Evolutionary conservation across 164 flowering plant species (phyloP), one percentile per base, ranked within the genome.

Genomic region (Piper longum): DNA sequence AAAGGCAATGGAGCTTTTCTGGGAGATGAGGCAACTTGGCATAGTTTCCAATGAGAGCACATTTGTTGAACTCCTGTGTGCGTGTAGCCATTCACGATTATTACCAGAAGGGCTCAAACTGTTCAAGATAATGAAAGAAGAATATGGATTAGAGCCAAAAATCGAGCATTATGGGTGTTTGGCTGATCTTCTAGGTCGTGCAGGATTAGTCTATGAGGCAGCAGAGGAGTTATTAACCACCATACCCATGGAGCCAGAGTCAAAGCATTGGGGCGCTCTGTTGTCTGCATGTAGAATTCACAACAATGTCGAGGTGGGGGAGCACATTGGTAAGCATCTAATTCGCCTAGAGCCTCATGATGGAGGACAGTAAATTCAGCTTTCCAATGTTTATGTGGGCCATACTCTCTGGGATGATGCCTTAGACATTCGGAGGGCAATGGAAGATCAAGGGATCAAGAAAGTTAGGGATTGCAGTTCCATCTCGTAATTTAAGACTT

Each of bases 131-230:
- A 81, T 79, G 75, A 51, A 19, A 8, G 60, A 54, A 40, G 70
- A 71, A 4, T 72, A 74, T 62, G 62, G 70, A 16, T 57, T 81
- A 42, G 69, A 77, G 48, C 83, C 81, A 40, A 66, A 67, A 54
- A 69, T 72, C n/a, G 81, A 81, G 62, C 82, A 79, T 55, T 79
- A 79, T 65, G 79, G 79, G 7, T 81, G 84, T 45, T 64, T 81
- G 39, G 74, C 79, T 17, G 82, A 81, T 67, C 69, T 80, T 62
- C 74, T 80, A 48, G 77, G 81, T 14, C 82, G 82, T 19, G 70
- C 70, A 3, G 84, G 84, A 41, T 62, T 65, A 9, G 56, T 75
- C 42, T 70, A 71, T 43, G 84, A 80, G 64, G 84, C 84, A 18
- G 84, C 84, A 18, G 76, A 67, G 62, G 45, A 68, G 41, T 66